Base-by-base conservation (phyloP, 352 stramenopile species). In the Phytophthora crassamura region DNA sequence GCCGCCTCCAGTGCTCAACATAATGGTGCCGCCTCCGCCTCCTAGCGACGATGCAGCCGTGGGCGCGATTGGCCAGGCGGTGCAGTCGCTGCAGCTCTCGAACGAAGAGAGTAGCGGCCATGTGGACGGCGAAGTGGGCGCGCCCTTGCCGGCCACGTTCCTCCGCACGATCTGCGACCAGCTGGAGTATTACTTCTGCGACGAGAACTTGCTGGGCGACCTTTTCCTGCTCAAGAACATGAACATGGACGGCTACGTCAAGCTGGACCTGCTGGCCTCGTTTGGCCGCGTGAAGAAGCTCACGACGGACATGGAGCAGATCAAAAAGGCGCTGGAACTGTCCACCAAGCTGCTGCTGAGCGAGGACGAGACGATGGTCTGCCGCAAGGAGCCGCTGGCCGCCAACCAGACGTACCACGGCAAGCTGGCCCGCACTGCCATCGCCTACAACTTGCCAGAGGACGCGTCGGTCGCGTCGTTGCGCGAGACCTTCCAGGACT, bases 201-300 rank as follows among this genome's bases (percentile, higher is more conserved):
- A 95, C 54, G 87, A 95, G 46, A 95, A 95, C 75, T 61, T 95
- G 36, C 80, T 94, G 5, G 85, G 85, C 34, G 85, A 95, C 64
- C 59, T 95, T 22, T 94, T 94, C 49, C 60, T 95, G 72, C 58
- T 95, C 34, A 95, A 95, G 67, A 95, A 95, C 62, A 95, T 95
- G 87, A 95, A 95, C 59, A 82, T 84, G 63, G 85, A 95, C 58
- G 87, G 87, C 54, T 95, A 95, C 46, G 86, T 95, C 3, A 95
- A 95, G 69, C 46, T 95, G 57, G 87, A 95, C 4, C 59, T 95
- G 54, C 46, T 95, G 58, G 87, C 87, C 33, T 93, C 82, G 9
- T 95, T 95, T 53, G 85, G 87, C 6, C 85, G 85, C 32, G 86
- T 95, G 34, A 95, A 94, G 69, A 95, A 94, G 72, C 82, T 95